Base-by-base conservation (phyloP, 2,329 filamentous ascomycete species). In the Phaeomoniella chlamydospora region DNA sequence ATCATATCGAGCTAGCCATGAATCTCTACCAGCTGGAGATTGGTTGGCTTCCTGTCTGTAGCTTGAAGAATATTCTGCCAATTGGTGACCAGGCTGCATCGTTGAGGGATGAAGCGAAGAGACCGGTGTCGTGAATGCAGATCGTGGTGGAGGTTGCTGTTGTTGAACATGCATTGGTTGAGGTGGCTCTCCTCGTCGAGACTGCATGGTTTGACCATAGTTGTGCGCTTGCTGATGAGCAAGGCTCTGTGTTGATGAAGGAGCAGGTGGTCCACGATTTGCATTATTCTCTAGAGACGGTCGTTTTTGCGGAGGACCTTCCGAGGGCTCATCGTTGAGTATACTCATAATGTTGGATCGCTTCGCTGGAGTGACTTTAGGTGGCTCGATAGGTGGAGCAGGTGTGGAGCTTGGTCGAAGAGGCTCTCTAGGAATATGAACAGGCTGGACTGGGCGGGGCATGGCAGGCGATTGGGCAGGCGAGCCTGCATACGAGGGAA, bases 331-430 rank as follows among this genome's bases (percentile, higher is more conserved):
- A 34, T 64, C 60, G 40, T 67, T 67, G 19, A 67, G 47, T 29
- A 67, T 58, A 39, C 52, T 62, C 53, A 64, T 62, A 32, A 67
- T 64, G 43, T 65, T 67, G 2, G 62, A 67, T 29, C 61, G 57
- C 44, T 67, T 67, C 1, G 57, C 59, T 15, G 61, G 34, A 29
- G 34, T 36, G n/a, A 18, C 34, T 10, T 15, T 29, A 34, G 56
- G 49, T 29, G 51, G 48, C 36, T 64, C 61, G 3, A 52, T 43
- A 4, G 45, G 37, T 30, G 51, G 49, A 5, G 41, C 41, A 4
- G 53, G 49, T 13, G 53, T 55, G 4, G 53, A 51, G 29, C 46
- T 53, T 12, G 52, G 45, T 18, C 56, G 56, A 17, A 49, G 39
- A n/a, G 38, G 30, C 29, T 61, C 57, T 43, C 56, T 59, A 12